Evolutionary conservation across 441 rosid species (phyloP).

Genomic region (Syzygium syzygioides): DNA sequence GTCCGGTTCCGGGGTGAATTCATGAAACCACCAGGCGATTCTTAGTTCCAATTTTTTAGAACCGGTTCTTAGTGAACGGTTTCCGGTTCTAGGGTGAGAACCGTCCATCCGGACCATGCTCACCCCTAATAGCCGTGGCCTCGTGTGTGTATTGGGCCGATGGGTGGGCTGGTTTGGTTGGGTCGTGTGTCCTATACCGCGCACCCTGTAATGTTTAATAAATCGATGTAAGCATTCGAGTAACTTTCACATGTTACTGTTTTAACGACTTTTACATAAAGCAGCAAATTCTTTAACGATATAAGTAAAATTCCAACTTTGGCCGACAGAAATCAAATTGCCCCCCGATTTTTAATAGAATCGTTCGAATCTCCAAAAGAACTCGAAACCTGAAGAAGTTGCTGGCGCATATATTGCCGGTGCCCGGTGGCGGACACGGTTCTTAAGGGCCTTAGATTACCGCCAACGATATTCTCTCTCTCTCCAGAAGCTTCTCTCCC

Average conservation of each 20-base stretch:
- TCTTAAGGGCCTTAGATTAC: no score
- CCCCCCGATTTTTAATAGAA: not conserved
- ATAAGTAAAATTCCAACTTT: not conserved
- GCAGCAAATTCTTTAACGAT: not conserved
- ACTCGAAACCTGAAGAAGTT: not conserved
- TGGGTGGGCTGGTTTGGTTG: not conserved
- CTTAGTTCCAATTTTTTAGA: accelerated
- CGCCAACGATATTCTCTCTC: not conserved
- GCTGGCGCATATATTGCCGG: no score
- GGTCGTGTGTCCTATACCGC: not conserved
- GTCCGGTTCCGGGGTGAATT: accelerated
- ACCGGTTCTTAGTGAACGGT: no score
- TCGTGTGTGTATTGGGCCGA: not conserved
- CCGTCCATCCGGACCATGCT: no score
- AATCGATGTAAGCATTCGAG: not conserved
- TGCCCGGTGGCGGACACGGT: no score
- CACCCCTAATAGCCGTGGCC: not conserved
- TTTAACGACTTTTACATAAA: not conserved
- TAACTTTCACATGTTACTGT: not conserved
- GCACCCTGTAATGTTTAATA: not conserved
- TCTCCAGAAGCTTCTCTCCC: not conserved
- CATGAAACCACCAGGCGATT: no score
- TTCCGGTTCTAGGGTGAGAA: no score
- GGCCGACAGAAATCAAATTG: not conserved
- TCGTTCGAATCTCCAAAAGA: not conserved